Evolutionary conservation across 495 filamentous ascomycete genomes (phyloP), one percentile per base, ranked within the genome.

Genomic region (Opeltia flavorubescens): DNA sequence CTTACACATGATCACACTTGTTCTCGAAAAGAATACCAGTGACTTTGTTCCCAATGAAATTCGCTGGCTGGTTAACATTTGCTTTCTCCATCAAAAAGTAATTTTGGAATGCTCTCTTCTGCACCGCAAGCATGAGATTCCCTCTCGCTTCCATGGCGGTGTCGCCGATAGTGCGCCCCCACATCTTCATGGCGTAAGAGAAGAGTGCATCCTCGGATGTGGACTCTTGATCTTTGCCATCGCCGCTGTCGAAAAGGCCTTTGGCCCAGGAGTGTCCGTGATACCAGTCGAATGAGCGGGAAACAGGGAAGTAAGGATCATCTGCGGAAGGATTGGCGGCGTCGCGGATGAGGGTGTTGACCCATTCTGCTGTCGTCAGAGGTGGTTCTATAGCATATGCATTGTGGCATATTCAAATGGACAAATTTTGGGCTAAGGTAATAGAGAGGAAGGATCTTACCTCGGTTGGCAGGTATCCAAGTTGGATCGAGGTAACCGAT

Each of bases 211-310:
- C 91, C 66, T 98, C 91, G 6, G 84, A 91, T 30, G 81, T 82
- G 17, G 82, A 88, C 60, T 98, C 91, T 58, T 95, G 70, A 56
- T 98, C 84, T 57, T 95, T 95, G 52, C 89, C 84, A 57, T 98
- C 93, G 31, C 66, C 74, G n/a, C 81, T 80, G 52, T 88, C 85
- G 60, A 84, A 94, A n/a, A 98, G 72, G 5, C 91, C 91, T 54
- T 94, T 85, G 1, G 91, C 93, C 84, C 89, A 98, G 8, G 83
- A 89, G 70, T 98, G 91, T 5, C 91, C 91, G 58, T 93, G 78
- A 64, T 76, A 95, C 84, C 87, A 95, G 63, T 98, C 91, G 54
- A 96, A 95, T 35, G 65, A 70, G 17, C 91, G 76, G 15, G 73
- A 88, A 55, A 87, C 80, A 0, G 93, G 87, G 67, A 95, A 98